Evolutionary conservation across 2,329 filamentous ascomycete genomes (phyloP), one percentile per base, ranked within the genome.

Genomic region (Aureobasidium zeae): DNA sequence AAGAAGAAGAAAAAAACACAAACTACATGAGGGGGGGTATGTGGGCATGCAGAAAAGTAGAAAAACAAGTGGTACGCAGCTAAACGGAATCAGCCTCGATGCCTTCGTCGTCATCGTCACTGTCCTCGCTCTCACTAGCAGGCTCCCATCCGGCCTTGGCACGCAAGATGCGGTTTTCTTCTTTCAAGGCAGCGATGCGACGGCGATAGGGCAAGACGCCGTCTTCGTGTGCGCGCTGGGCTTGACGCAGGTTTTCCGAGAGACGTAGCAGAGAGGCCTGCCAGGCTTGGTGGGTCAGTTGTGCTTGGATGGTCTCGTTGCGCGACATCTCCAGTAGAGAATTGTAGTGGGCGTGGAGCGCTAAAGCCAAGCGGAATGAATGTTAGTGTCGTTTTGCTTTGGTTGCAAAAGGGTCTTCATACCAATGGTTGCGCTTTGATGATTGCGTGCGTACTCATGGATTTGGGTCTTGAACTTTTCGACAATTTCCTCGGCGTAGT

Each of bases 261-360:
- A 71, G 58, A 4, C 66, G 52, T 6, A 61, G 57, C 45, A 71
- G 46, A 1, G 65, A 61, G 3, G 65, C 64, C 52, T 72, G 69
- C 68, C 69, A 72, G 33, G 65, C 63, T 36, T 67, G 63, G 46
- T 71, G 68, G 45, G 66, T 66, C 15, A 71, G 54, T 29, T 70
- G 59, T 42, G 70, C 55, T 41, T 69, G 62, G 48, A 71, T 61
- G 30, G 62, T 65, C 32, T 66, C 65, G 9, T 56, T 57, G 32
- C 69, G 63, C 25, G 66, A 62, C 31, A 63, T 53, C 17, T 68
- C 61, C 9, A 72, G 56, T 5, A 71, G 58, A 1, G 50, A 48
- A 15, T 64, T 63, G 57, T 72, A 72, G 57, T 72, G 67, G 41
- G 66, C 64, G 51, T 71, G 68, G 5, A 70, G 55, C 0, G 64